Evolutionary conservation across 2,329 filamentous ascomycete genomes (phyloP).

Genomic region (Trichoderma lentiforme): DNA sequence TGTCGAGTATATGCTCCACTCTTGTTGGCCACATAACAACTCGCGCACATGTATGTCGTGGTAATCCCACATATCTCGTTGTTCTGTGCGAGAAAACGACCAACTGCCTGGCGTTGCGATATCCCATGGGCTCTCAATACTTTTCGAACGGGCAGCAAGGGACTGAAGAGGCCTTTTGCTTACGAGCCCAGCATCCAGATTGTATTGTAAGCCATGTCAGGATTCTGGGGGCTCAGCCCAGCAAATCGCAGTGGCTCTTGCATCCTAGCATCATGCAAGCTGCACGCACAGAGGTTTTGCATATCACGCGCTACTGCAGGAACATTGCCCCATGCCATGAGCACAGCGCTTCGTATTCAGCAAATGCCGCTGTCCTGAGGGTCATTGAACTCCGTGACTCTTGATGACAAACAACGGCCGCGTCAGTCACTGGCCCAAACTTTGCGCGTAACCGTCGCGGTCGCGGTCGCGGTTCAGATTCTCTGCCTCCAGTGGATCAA

Average conservation of each 20-base stretch:
- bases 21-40: background rate
- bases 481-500: background rate
- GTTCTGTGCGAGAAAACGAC: background rate
- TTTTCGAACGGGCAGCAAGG: background rate
- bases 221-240: background rate
- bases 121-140: background rate
- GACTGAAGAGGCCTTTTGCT: background rate
- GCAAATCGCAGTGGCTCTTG: background rate
- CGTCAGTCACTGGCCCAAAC: background rate
- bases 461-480: background rate
- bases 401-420: background rate
- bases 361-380: background rate
- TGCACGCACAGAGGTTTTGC: background rate
- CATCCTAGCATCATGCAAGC: background rate
- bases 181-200: background rate
- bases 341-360: background rate
- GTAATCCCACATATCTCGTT: background rate
- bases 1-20: background rate
- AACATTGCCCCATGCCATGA: conserved; percentile 1
- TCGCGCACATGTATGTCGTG: background rate
- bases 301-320: conserved; percentile 18
- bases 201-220: background rate
- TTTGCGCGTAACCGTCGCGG: background rate
- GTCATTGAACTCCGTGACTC: background rate
- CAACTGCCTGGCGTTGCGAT: background rate